Evolutionary conservation across 2,329 filamentous ascomycete species (phyloP), one percentile per base, ranked within the genome.

Genomic region (Botrytis galanthina): DNA sequence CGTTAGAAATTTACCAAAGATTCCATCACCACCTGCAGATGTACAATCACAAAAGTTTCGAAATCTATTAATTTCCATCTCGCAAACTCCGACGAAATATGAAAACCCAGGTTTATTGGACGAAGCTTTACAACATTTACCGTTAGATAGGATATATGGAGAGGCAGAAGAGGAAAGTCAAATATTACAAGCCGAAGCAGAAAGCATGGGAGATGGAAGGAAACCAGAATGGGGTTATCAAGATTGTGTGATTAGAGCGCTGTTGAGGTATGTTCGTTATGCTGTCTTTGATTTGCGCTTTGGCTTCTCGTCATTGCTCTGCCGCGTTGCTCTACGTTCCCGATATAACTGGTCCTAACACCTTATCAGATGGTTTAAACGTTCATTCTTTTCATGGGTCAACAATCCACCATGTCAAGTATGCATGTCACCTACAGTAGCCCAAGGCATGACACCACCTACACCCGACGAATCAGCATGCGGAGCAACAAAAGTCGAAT

Each of bases 181-280:
- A 81, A 91, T 98, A 44, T 86, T 97, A 78, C 90, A 92, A 80
- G 96, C 94, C 48, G 91, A 97, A 82, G 95, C 95, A 46, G 92
- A 92, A 81, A 97, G 94, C 77, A 90, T 97, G 84, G 93, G 93
- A 32, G 90, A 92, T 73, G 93, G 91, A 72, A 88, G 90, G 77
- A 92, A 92, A 81, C 89, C 95, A 2, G 92, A 94, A 85, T 98
- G 95, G 95, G 95, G 95, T 73, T 98, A 98, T 81, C 95, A 98
- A 83, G 96, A 99, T 84, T 99, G 95, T 82, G 94, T 98, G 72
- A 92, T 98, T 80, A 89, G 93, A 77, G 93, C 95, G 75, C 86
- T 98, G 76, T 86, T 98, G 80, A 91, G 90, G 92, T 94, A 85
- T 78, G 90, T 75, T 54, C 22, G n/a, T 48, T 68, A 44, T 77